A percentile compares a stretch with the other conserved stretches of the same genome.
Evolutionary conservation across 768 basidiomycete genomes (phyloP).

Genomic region (Leucocoprinus sp.): DNA sequence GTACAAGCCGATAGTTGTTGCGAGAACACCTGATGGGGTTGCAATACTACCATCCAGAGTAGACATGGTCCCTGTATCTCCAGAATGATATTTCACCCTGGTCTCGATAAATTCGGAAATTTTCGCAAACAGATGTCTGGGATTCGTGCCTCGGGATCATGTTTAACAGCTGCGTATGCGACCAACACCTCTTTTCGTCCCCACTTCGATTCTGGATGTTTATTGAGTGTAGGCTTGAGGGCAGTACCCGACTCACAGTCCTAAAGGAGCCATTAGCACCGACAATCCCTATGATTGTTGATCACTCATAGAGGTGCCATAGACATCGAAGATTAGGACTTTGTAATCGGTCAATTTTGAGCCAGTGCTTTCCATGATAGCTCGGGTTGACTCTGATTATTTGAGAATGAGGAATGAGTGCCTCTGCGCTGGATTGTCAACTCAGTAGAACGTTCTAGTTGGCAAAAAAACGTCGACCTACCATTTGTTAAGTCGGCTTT

Average conservation of each 20-base stretch:
- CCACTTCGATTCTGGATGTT: constrained; percentile 35
- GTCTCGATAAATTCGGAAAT: constrained; percentile 30
- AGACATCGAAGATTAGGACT: constrained; percentile 67
- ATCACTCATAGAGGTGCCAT: constrained; percentile 52
- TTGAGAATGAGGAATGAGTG: too few relatives aligned
- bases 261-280: constrained; percentile 18
- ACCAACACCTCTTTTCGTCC: constrained; percentile 42
- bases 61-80: constrained; percentile 6
- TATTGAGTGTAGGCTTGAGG: constrained; percentile 43
- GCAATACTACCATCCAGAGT: constrained; percentile 15
- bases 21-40: constrained; percentile 8
- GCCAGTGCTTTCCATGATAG: not conserved
- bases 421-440: too few relatives aligned
- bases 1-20: too few relatives aligned
- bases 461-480: too few relatives aligned
- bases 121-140: constrained; percentile 49
- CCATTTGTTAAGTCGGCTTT: too few relatives aligned
- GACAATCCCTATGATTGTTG: not conserved
- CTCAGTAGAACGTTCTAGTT: too few relatives aligned
- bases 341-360: constrained; percentile 35
- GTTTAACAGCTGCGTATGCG: constrained; percentile 46
- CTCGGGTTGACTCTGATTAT: too few relatives aligned
- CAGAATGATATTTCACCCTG: constrained; percentile 26
- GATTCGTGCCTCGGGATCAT: constrained; percentile 46
- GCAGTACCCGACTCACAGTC: constrained; percentile 72